phyloP scores from a whole-genome alignment of 805 yeast species.

The Ogataea parapolymorpha region DNA sequence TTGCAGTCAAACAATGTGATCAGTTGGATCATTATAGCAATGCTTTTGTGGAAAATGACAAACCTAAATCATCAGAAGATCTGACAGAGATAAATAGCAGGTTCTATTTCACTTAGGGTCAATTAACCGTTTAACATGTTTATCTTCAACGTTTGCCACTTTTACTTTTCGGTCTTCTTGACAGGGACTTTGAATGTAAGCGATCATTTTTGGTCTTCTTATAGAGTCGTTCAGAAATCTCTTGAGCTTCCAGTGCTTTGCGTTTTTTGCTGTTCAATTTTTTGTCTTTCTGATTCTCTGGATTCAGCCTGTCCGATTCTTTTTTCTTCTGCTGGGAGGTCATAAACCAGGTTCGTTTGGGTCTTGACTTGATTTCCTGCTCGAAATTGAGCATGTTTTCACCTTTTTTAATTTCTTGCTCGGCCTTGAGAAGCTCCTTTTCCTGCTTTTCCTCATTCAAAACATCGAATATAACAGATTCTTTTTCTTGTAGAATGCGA shows the following conservation, averaged over 20 bases:
- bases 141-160: not conserved
- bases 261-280: constrained; percentile 65
- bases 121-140: no score
- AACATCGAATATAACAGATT: constrained; percentile 66
- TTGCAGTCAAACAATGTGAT: no score
- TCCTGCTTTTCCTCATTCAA: constrained; percentile 84
- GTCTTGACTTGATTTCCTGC: constrained; percentile 82
- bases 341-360: constrained; percentile 97
- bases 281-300: constrained; percentile 30
- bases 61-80: not conserved
- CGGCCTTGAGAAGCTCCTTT: constrained; percentile 83
- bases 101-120: not conserved
- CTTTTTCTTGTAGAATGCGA: constrained; percentile 56
- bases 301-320: constrained; percentile 35
- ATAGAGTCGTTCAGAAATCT: constrained; percentile 55
- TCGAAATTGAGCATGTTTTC: constrained; percentile 77
- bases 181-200: constrained; percentile 21
- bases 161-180: constrained; percentile 17
- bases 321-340: constrained; percentile 50
- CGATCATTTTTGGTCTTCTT: constrained; percentile 81
- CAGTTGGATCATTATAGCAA: no score
- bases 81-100: not conserved
- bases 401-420: constrained; percentile 84
- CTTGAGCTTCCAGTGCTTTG: constrained; percentile 61
- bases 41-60: no score